These are phyloP conservation scores for Dictyostelium brefeldianum DNA, from an alignment of 78 protist species.

Conservation along the genomic window DNA sequence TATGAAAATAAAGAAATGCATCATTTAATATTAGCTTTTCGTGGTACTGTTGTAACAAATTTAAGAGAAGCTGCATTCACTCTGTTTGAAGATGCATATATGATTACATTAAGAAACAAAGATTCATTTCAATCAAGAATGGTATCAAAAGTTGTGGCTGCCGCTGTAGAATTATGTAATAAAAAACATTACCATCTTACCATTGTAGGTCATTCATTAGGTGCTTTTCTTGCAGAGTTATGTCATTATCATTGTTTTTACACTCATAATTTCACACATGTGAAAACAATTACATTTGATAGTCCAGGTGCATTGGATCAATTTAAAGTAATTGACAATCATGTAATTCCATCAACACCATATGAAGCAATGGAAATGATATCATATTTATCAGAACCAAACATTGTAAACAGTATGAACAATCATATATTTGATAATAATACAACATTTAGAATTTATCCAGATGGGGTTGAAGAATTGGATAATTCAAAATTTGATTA, in stretches of 20 bases:
- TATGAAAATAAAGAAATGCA: constrained; percentile 31
- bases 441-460: constrained; percentile 7
- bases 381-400: constrained; percentile 3
- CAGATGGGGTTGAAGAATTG: not conserved
- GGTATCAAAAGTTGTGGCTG: not conserved
- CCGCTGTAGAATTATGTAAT: not conserved
- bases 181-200: not conserved
- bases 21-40: constrained; percentile 8
- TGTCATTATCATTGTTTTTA: constrained; percentile 20
- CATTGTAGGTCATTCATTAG: not conserved
- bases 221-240: constrained; percentile 20
- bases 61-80: not conserved
- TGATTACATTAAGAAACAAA: not conserved
- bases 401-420: constrained; percentile 5
- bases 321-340: not conserved
- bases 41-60: not conserved
- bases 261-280: not conserved
- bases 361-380: not conserved
- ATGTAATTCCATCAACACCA: not conserved
- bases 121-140: constrained; percentile 5
- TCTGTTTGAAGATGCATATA: not conserved
- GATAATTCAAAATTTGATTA: constrained; percentile 3
- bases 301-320: constrained; percentile 28
- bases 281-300: constrained; percentile 11
- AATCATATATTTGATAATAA: constrained; percentile 18